Percentiles rank a stretch among this genome's conserved stretches.
phyloP scores from a whole-genome alignment of 75 land plant species.

The Selaginella moellendorffii region DNA sequence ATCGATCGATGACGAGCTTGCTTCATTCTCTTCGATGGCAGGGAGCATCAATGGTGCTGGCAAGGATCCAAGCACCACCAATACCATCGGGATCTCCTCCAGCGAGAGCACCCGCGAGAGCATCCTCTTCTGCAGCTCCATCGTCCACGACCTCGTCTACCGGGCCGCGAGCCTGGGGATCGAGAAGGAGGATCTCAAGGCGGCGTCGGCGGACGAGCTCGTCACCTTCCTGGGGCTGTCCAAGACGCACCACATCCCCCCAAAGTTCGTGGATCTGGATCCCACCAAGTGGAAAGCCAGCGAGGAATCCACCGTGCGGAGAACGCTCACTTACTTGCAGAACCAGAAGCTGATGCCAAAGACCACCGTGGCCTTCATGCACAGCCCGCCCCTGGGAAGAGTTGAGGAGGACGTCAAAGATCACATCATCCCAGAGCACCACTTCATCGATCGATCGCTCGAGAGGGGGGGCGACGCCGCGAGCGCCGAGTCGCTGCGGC shows the following conservation, averaged over 20 bases:
- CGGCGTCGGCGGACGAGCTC: background rate
- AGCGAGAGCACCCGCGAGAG: background rate
- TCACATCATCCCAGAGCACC: background rate
- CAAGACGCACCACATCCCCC: too few relatives aligned
- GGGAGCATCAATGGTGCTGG: too few relatives aligned
- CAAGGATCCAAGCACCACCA: too few relatives aligned
- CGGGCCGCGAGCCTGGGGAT: background rate
- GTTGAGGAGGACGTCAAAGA: background rate
- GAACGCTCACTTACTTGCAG: background rate
- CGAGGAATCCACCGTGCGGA: background rate
- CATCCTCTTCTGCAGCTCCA: background rate
- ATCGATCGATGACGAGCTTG: too few relatives aligned
- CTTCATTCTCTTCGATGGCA: too few relatives aligned
- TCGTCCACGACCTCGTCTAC: background rate
- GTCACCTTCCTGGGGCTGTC: background rate
- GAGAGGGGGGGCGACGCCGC: too few relatives aligned
- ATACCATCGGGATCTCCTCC: too few relatives aligned
- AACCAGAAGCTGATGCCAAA: background rate
- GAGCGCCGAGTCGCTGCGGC: too few relatives aligned
- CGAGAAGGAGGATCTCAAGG: background rate
- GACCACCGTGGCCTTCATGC: background rate
- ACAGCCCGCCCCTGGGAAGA: background rate
- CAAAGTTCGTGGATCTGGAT: background rate
- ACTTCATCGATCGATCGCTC: too few relatives aligned
- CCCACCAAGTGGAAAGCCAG: background rate